phyloP scores from a whole-genome alignment of 2,329 filamentous ascomycete genomes.

The Lachnellula willkommii region DNA sequence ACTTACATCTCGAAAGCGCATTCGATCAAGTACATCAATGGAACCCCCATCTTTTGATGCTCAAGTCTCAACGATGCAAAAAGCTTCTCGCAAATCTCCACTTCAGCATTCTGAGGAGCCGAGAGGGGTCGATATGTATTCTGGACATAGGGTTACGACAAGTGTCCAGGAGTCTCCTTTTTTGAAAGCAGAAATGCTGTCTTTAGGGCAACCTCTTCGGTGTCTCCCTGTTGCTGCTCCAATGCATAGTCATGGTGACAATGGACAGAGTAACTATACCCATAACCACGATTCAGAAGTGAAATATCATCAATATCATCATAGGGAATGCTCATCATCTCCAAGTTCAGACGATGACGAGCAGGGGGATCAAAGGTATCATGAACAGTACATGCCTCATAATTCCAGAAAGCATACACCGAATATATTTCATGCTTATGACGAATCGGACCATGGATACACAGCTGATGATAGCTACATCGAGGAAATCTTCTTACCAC shows the following conservation, averaged over 20 bases:
- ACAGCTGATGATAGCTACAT: conserved; percentile 16
- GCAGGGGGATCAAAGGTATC: conserved; percentile 14
- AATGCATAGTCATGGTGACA: not conserved
- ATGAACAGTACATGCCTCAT: conserved; percentile 18
- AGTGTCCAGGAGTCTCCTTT: conserved; percentile 20
- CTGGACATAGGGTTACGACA: conserved; percentile 1
- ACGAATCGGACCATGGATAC: conserved; percentile 22
- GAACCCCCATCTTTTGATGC: conserved; percentile 9
- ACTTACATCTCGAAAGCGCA: not conserved
- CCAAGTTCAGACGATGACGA: conserved; percentile 1
- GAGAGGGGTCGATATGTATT: not conserved
- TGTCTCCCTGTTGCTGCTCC: not conserved
- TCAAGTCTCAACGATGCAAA: not conserved
- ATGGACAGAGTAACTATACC: not conserved
- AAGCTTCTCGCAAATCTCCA: not conserved
- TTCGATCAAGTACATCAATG: not conserved
- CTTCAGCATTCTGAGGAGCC: not conserved
- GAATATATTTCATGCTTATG: conserved; percentile 7
- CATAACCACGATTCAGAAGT: not conserved
- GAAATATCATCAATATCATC: not conserved
- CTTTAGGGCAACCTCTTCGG: not conserved
- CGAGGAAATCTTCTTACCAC: conserved; percentile 6
- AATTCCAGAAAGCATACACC: conserved; percentile 22
- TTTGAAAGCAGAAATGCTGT: conserved; percentile 15
- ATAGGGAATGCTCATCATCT: conserved; percentile 8